Evolutionary conservation across 2,329 filamentous ascomycete genomes (phyloP).

Genomic region (Cladosporium sp.): DNA sequence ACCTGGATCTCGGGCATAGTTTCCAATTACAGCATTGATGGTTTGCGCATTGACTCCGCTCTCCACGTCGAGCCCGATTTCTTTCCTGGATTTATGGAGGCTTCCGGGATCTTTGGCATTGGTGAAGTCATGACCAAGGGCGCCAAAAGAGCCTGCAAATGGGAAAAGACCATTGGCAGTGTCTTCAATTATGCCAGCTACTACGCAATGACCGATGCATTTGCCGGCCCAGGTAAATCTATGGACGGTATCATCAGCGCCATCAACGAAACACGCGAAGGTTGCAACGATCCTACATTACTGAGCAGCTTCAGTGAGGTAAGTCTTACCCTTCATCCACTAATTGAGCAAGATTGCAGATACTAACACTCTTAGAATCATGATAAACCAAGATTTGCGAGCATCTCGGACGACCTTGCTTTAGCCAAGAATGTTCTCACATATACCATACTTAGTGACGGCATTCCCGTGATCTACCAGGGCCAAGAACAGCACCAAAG

Average conservation of each 20-base stretch:
- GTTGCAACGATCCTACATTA: slow-evolving; percentile 35
- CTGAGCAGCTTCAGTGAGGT: slow-evolving; percentile 36
- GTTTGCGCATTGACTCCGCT: slow-evolving; percentile 36
- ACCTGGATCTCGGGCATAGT: slow-evolving; percentile 40
- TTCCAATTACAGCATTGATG: slow-evolving; percentile 40
- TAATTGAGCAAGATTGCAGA: not conserved
- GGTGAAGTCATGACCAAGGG: slow-evolving; percentile 40
- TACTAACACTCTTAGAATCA: slow-evolving; percentile 29
- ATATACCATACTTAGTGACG: slow-evolving; percentile 37
- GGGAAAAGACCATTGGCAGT: slow-evolving; percentile 32
- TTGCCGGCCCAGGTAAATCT: slow-evolving; percentile 31
- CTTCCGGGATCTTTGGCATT: slow-evolving; percentile 33
- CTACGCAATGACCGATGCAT: slow-evolving; percentile 35
- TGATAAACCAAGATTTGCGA: slow-evolving; percentile 36
- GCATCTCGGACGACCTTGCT: slow-evolving; percentile 32
- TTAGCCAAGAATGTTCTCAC: slow-evolving; percentile 37
- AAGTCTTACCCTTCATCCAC: not conserved
- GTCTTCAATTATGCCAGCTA: slow-evolving; percentile 38
- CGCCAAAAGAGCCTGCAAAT: slow-evolving; percentile 38
- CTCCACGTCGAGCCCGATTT: slow-evolving; percentile 36
- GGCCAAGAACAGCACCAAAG: slow-evolving; percentile 41
- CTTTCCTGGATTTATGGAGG: slow-evolving; percentile 30
- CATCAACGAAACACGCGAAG: slow-evolving; percentile 34
- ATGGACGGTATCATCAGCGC: slow-evolving; percentile 37
- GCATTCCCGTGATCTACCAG: slow-evolving; percentile 40